Base-by-base conservation (phyloP, 371 early-diverging fungal species). In the Mucor ambiguus region DNA sequence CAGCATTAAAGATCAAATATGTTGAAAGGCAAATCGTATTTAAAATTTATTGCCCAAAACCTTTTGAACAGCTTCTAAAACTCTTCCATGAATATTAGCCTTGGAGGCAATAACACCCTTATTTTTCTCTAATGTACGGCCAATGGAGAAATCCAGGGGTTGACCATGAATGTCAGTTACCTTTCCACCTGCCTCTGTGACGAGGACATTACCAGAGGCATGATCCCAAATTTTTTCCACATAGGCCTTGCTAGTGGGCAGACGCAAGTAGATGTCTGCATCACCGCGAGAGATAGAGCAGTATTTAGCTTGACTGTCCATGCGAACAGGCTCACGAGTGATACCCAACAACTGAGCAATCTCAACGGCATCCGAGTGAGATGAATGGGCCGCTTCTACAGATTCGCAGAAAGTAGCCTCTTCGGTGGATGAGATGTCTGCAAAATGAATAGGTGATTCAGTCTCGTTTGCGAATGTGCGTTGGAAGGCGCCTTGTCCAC, bases 151-250 rank as follows among this genome's bases (percentile, higher is more conserved):
- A 70, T 96, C 95, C 44, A 98, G 85, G 6, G 89, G 86, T 64
- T 90, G 84, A 29, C 97, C 97, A 54, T 86, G 44, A 28, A 96
- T 76, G 69, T 98, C 98, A 18, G 92, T 86, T 4, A 98, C 90
- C 35, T 83, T 85, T 12, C 98, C 99, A 16, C 99, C 99, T n/a
- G 98, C 96, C 73, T 98, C 99, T 7, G 83, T 74, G 8, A 98
- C 91, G 65, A 98, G 72, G 18, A 98, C 80, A 55, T 87, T 82
- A 8, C 99, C 99, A 4, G 94, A 90, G 29, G 96, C 99, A 83
- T 98, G 98, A 77, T 98, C 98, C 99, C 99, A 98, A 64, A 98
- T 98, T 84, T 97, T 97, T 70, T 98, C 98, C 41, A 89, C 87
- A 71, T 98, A 98, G 10, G 85, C 79, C 16, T 82, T 86, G 49